phyloP scores from a whole-genome alignment of 2,329 filamentous ascomycete genomes.

The Nemania abortiva region DNA sequence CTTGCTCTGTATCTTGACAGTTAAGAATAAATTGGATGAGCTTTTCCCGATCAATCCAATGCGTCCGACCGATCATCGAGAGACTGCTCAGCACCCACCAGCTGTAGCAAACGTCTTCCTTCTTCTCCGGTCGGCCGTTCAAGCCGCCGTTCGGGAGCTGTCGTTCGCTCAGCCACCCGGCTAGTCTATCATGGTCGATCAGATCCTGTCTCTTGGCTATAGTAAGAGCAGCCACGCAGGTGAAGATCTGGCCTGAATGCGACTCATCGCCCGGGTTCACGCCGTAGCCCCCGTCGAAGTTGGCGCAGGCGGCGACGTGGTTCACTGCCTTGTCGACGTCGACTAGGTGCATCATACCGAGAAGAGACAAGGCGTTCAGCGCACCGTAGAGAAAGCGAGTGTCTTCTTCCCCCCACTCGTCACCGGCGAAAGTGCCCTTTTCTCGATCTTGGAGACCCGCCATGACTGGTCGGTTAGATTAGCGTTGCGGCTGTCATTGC shows the following conservation, averaged over 20 bases:
- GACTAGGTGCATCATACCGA: constrained; percentile 78
- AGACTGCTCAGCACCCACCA: constrained; percentile 98
- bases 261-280: constrained; percentile 91
- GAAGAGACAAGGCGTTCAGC: constrained; percentile 87
- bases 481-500: constrained; percentile 37
- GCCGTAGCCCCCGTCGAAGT: constrained; percentile 95
- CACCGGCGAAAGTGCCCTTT: constrained; percentile 90
- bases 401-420: constrained; percentile 97
- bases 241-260: constrained; percentile 95
- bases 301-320: constrained; percentile 85
- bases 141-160: constrained; percentile 89
- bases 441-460: constrained; percentile 82
- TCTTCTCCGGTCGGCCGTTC: constrained; percentile 94
- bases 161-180: constrained; percentile 91
- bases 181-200: constrained; percentile 84
- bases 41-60: constrained; percentile 92
- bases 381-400: constrained; percentile 94
- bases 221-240: constrained; percentile 86
- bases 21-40: constrained; percentile 84
- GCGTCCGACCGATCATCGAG: constrained; percentile 85
- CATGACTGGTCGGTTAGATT: constrained; percentile 69
- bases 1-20: constrained; percentile 86
- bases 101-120: constrained; percentile 97
- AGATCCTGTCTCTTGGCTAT: constrained; percentile 86
- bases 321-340: constrained; percentile 84